Evolutionary conservation across 805 yeast species (phyloP).

Genomic region (Candida lessepsii): DNA sequence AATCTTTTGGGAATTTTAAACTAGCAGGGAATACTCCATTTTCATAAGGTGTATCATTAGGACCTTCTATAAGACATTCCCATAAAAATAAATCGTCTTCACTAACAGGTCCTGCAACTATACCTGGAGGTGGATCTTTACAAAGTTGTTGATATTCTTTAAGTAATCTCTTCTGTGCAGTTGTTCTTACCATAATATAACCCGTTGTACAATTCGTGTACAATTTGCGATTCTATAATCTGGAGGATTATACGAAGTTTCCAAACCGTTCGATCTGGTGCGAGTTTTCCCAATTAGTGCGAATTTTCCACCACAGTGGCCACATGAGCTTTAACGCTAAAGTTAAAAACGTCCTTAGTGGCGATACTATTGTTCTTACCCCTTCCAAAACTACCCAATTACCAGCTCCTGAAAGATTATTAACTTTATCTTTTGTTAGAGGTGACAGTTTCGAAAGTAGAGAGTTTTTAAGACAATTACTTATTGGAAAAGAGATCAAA

Average conservation of each 20-base stretch:
- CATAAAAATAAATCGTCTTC: constrained; percentile 74
- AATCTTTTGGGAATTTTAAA: constrained; percentile 71
- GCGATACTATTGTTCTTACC: constrained; percentile 64
- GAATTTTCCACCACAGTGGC: neutral
- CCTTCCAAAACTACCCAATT: constrained; percentile 46
- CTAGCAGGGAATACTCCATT: constrained; percentile 84
- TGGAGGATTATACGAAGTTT: no score
- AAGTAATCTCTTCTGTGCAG: constrained; percentile 84
- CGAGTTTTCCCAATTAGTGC: neutral
- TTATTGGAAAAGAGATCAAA: constrained; percentile 64
- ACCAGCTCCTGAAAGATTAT: constrained; percentile 53
- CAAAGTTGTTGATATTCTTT: constrained; percentile 87
- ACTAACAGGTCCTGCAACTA: constrained; percentile 84
- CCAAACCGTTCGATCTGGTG: no score
- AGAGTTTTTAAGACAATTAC: constrained; percentile 58
- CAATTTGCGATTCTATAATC: neutral
- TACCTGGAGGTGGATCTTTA: constrained; percentile 90
- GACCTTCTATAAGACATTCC: constrained; percentile 86
- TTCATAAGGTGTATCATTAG: constrained; percentile 79
- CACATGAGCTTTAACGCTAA: constrained; percentile 39
- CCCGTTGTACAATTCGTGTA: no score
- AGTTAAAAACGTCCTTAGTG: constrained; percentile 68
- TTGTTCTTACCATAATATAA: constrained; percentile 40
- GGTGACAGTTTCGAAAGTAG: constrained; percentile 59
- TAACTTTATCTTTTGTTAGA: constrained; percentile 64